A percentile compares a stretch with the other conserved stretches of the same genome.
Evolutionary conservation across 2,329 filamentous ascomycete genomes (phyloP).

Genomic region (Diaporthe helianthi): DNA sequence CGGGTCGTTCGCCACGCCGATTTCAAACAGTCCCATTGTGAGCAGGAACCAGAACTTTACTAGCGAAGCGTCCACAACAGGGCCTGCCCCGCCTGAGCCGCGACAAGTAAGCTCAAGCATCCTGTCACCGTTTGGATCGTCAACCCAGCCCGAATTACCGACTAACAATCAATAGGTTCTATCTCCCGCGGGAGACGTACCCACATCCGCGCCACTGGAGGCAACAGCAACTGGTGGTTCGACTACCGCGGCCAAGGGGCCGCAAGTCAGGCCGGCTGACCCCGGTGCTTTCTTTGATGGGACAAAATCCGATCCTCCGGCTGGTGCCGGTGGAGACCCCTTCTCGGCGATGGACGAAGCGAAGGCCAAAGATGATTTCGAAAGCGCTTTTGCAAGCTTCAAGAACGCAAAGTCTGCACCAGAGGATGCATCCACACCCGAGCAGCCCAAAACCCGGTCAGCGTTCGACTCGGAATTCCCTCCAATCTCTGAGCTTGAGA

Average conservation of each 20-base stretch:
- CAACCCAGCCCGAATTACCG: constrained; percentile 62
- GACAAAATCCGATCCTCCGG: constrained; percentile 24
- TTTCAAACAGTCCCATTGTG: constrained; percentile 67
- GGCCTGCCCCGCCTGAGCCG: constrained; percentile 72
- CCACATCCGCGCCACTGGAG: constrained; percentile 44
- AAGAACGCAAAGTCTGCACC: constrained; percentile 56
- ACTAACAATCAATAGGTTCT: constrained; percentile 39
- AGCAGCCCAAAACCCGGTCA: constrained; percentile 53
- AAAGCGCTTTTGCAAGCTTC: constrained; percentile 84
- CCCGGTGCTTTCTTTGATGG: constrained; percentile 32
- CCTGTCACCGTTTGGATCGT: constrained; percentile 69
- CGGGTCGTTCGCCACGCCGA: constrained; percentile 59
- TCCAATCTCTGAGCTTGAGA: constrained; percentile 85
- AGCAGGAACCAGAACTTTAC: constrained; percentile 66
- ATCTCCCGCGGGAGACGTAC: constrained; percentile 36
- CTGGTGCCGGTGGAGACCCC: constrained; percentile 49
- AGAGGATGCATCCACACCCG: constrained; percentile 49
- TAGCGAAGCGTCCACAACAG: constrained; percentile 61
- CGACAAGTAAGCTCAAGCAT: constrained; percentile 80
- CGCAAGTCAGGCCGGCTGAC: constrained; percentile 27
- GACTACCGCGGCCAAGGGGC: constrained; percentile 28
- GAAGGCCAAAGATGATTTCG: constrained; percentile 81
- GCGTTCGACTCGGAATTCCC: constrained; percentile 83
- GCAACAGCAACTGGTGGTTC: constrained; percentile 40
- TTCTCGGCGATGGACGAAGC: constrained; percentile 61